Conservation (phyloP, 495 filamentous ascomycete genomes). For the Hapsidospora chrysogenum region DNA sequence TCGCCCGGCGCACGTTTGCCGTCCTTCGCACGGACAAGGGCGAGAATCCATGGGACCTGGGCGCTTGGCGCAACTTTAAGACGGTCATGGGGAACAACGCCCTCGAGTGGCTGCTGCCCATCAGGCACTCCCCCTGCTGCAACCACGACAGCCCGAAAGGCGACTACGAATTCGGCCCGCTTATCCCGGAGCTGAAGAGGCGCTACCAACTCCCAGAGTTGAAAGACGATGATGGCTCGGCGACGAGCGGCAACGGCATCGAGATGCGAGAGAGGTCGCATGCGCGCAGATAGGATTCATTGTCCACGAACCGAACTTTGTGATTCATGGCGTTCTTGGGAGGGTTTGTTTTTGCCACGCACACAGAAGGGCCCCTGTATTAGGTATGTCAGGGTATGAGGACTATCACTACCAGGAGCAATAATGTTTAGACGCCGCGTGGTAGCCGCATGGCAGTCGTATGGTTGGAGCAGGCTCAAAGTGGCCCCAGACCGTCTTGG, state of each 20-base stretch:
- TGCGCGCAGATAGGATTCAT: not conserved
- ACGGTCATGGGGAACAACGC: constrained; percentile 56
- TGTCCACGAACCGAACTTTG: not conserved
- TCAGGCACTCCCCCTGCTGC: constrained; percentile 46
- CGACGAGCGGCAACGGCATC: not conserved
- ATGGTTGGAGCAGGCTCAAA: too few species aligned
- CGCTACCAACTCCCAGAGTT: constrained; percentile 17
- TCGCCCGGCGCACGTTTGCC: constrained; percentile 49
- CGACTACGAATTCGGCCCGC: constrained; percentile 29
- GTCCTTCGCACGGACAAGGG: constrained; percentile 56
- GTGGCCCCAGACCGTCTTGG: too few species aligned
- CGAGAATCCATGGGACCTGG: constrained; percentile 68
- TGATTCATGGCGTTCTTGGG: not conserved
- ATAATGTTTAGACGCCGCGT: too few species aligned
- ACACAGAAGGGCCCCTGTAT: not conserved
- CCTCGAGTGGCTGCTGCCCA: constrained; percentile 58
- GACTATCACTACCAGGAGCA: too few species aligned
- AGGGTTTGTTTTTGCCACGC: not conserved
- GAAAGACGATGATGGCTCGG: too few species aligned
- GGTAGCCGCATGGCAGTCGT: too few species aligned
- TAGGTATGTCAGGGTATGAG: not conserved
- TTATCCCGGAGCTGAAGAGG: constrained; percentile 17
- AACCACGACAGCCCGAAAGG: constrained; percentile 28
- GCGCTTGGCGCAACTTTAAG: constrained; percentile 47
- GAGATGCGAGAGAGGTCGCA: not conserved